Conservation (phyloP, 169 alveolate genomes). For the Eimeria nieschulzi region DNA sequence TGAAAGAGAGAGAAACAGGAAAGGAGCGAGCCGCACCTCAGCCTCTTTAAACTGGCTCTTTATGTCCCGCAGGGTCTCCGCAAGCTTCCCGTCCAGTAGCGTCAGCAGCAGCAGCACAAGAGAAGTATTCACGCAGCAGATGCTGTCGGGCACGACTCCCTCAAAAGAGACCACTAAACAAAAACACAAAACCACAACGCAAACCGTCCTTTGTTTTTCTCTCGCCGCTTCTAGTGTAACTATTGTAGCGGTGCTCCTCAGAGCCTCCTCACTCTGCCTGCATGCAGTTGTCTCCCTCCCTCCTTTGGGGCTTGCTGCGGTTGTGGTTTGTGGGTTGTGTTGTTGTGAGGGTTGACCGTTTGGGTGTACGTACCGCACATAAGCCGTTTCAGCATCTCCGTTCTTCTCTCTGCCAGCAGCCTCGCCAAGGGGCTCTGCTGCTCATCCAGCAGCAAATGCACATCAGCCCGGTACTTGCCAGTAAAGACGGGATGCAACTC, state of each 20-base stretch:
- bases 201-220: too few species aligned
- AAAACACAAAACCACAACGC: too few species aligned
- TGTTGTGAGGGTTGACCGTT: background rate
- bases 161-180: conserved; percentile 34
- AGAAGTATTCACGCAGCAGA: conserved; percentile 59
- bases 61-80: conserved; percentile 14
- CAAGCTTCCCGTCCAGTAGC: conserved; percentile 44
- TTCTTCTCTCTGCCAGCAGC: background rate
- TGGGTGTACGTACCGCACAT: conserved; percentile 48
- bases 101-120: conserved; percentile 46
- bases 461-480: conserved; percentile 11
- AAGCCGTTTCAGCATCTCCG: conserved; percentile 19
- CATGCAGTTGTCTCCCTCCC: too few species aligned
- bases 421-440: conserved; percentile 3
- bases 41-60: conserved; percentile 1
- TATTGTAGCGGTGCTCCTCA: too few species aligned
- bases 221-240: too few species aligned
- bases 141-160: conserved; percentile 37
- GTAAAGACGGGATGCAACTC: conserved; percentile 54
- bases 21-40: conserved; percentile 6
- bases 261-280: too few species aligned
- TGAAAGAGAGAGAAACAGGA: background rate
- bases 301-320: background rate
- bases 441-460: background rate
- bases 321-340: background rate